Base-by-base conservation (phyloP, 176 grass and related monocot genomes). In the Otatea glauca region DNA sequence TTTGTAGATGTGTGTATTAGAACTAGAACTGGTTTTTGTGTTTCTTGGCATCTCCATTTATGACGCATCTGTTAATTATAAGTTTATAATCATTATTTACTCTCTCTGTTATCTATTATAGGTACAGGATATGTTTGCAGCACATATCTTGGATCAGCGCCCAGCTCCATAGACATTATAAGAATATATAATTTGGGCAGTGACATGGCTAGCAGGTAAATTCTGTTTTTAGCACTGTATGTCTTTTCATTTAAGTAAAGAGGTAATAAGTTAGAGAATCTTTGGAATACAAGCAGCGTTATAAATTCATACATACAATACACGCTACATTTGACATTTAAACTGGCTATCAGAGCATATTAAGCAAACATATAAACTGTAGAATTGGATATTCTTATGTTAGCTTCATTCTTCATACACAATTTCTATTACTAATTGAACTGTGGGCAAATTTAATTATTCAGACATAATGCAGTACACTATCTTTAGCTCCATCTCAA, bases 91-190 rank as follows among this genome's bases (percentile, higher is more conserved):
- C 4, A 27, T 47, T 58, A 38, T 27, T 42, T 32, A 65, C 43
- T 75, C 32, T 74, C 17, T 69, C 47, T 72, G 32, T 43, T 68
- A 54, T 82, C 49, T 76, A 72, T 91, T 62, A 82, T 86, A 99
- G 96, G 96, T 82, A 99, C 91, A 68, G 93, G 96, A 47, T 92
- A 96, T 89, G 83, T 94, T 80, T 99, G 96, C 75, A 94, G 86
- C 81, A 92, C 93, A 75, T 96, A 94, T 79, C 83, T 96, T 94
- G 88, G 91, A 68, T 58, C 77, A 85, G 69, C 32, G 9, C 81
- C 93, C 42, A 87, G 80, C 85, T 83, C 88, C 74, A 94, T 93
- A 45, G 96, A 96, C 69, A 94, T 96, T 69, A 81, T 91, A 66
- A 89, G 91, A 88, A 96, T 99, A 91, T 99, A 89, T 86, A 99